A percentile compares a stretch with the other conserved stretches of the same genome.
phyloP scores from a whole-genome alignment of 768 basidiomycete species.

The Dentipellis sp. region DNA sequence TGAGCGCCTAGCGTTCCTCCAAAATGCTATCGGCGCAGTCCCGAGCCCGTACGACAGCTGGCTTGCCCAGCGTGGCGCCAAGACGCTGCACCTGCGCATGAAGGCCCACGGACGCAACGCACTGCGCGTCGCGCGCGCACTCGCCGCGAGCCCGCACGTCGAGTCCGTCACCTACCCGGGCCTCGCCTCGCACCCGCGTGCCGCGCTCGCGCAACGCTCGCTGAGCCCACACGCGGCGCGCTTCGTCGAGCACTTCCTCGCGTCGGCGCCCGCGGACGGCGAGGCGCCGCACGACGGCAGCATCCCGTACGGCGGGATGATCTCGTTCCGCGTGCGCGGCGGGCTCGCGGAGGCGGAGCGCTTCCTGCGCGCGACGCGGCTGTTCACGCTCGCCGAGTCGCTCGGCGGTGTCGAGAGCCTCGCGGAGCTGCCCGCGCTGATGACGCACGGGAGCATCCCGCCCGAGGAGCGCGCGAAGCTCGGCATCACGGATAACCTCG shows the following conservation, averaged over 20 bases:
- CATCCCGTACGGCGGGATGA: slow-evolving; percentile 89
- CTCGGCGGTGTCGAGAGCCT: slow-evolving; percentile 90
- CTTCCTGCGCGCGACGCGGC: slow-evolving; percentile 54
- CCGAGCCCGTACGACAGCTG: slow-evolving; percentile 84
- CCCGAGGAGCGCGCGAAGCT: slow-evolving; percentile 52
- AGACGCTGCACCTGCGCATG: slow-evolving; percentile 87
- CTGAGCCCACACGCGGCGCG: slow-evolving; percentile 61
- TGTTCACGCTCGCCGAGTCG: slow-evolving; percentile 82
- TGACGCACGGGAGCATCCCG: slow-evolving; percentile 83
- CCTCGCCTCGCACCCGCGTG: slow-evolving; percentile 52
- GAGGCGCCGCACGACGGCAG: slow-evolving; percentile 31
- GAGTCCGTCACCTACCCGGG: slow-evolving; percentile 85
- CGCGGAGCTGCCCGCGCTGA: slow-evolving; percentile 76
- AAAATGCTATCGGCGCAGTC: slow-evolving; percentile 81
- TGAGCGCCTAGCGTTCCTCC: slow-evolving; percentile 70
- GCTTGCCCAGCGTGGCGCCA: slow-evolving; percentile 84
- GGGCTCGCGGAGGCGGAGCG: slow-evolving; percentile 44
- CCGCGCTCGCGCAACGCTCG: slow-evolving; percentile 53
- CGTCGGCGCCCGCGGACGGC: slow-evolving; percentile 20
- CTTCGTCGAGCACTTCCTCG: slow-evolving; percentile 40
- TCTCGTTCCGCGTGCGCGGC: slow-evolving; percentile 58
- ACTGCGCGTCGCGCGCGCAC: slow-evolving; percentile 56
- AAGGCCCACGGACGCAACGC: slow-evolving; percentile 81
- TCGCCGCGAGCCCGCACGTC: slow-evolving; percentile 50
- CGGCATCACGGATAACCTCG: slow-evolving; percentile 71